Conservation (phyloP, 306 rosid species). For the Fragaria iinumae region DNA sequence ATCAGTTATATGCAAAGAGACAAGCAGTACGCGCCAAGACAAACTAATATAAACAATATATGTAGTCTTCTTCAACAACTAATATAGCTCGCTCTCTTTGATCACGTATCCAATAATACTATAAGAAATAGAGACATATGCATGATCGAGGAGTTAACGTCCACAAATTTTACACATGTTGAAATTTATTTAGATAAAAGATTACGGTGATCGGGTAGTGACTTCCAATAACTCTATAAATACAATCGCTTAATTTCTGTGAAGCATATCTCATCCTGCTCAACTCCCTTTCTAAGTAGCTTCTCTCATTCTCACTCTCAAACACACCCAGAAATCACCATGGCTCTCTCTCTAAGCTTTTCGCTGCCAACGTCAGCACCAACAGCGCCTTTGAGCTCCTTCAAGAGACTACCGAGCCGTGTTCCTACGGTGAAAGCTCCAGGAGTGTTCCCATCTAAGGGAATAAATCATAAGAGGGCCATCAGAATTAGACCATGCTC, state of each 20-base stretch:
- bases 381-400: background rate
- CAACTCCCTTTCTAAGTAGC: background rate
- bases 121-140: no score
- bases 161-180: no score
- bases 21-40: no score
- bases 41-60: no score
- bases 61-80: no score
- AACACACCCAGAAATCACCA: background rate
- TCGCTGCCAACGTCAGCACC: background rate
- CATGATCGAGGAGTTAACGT: no score
- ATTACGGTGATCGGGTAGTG: no score
- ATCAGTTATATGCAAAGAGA: no score
- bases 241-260: background rate
- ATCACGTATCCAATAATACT: no score
- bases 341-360: constrained; percentile 9
- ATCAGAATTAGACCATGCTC: background rate
- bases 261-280: background rate
- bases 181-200: no score
- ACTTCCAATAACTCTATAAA: background rate
- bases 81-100: no score
- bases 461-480: background rate
- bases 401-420: constrained; percentile 1
- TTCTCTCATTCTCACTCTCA: background rate
- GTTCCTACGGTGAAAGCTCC: background rate
- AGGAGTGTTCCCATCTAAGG: constrained; percentile 6